Percentiles rank a stretch among this genome's conserved stretches.
Evolutionary conservation across 345 rosid species (phyloP).

Genomic region (Raphanus raphanistrum): DNA sequence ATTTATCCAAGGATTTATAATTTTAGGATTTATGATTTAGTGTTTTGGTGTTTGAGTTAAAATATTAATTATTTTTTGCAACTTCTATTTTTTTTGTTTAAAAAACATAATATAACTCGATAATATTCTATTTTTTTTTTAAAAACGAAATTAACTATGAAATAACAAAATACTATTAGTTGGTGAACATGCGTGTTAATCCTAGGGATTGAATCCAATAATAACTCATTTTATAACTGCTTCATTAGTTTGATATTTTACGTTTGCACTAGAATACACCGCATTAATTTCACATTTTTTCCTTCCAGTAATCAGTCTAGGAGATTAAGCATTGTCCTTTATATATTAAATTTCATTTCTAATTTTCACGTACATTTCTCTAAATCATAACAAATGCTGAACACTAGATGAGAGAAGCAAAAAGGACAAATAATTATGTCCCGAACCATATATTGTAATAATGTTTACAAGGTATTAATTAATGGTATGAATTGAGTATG

Average conservation of each 20-base stretch:
- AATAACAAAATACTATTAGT: too few species aligned
- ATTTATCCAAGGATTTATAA: too few species aligned
- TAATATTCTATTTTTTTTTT: too few species aligned
- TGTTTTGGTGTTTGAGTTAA: too few species aligned
- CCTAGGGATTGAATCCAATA: too few species aligned
- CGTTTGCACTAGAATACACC: neutral
- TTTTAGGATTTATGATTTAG: too few species aligned
- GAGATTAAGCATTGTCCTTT: neutral
- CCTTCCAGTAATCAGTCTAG: neutral
- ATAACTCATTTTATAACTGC: neutral
- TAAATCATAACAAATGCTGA: neutral
- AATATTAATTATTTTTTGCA: too few species aligned
- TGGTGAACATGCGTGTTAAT: too few species aligned
- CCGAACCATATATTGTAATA: constrained; percentile 14
- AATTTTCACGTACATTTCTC: neutral
- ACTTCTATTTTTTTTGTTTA: too few species aligned
- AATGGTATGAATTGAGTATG: constrained; percentile 20
- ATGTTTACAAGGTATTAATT: neutral
- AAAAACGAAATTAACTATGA: too few species aligned
- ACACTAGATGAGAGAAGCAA: neutral
- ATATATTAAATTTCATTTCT: neutral
- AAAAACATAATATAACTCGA: too few species aligned
- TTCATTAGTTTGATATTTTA: neutral
- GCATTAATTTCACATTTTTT: neutral
- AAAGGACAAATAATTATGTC: constrained; percentile 21